phyloP scores from a whole-genome alignment of 331 rosid genomes.

The Dryas integrifolia region DNA sequence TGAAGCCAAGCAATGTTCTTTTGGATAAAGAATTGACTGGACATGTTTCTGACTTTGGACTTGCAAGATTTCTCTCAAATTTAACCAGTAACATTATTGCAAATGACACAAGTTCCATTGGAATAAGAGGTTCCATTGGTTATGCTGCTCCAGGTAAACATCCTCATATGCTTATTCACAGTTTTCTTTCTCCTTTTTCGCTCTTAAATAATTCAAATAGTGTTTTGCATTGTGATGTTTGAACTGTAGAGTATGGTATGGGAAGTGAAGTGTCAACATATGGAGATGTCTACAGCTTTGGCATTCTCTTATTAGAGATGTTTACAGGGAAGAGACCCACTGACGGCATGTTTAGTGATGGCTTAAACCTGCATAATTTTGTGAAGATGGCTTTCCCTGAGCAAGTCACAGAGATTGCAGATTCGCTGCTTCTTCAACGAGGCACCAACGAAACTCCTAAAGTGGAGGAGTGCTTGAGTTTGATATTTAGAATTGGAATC shows the following conservation, averaged over 20 bases:
- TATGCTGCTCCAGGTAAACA: conserved; percentile 10
- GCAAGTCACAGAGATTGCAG: not conserved
- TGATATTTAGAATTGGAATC: not conserved
- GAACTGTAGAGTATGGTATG: conserved; percentile 5
- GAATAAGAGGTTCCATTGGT: not conserved
- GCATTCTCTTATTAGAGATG: conserved; percentile 16
- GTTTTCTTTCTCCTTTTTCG: not conserved
- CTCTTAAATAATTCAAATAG: not conserved
- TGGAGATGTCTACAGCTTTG: conserved; percentile 5
- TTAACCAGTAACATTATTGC: too few species aligned
- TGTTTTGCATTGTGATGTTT: not conserved
- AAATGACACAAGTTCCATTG: conserved; percentile 3
- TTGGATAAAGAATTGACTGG: not conserved
- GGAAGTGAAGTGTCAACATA: not conserved
- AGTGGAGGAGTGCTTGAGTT: too few species aligned
- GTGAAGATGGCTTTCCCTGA: not conserved
- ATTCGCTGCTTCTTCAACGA: not conserved
- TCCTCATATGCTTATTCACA: too few species aligned
- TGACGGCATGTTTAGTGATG: not conserved
- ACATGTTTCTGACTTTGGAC: not conserved
- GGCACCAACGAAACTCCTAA: too few species aligned
- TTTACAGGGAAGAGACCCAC: conserved; percentile 3
- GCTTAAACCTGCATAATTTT: not conserved
- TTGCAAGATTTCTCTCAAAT: not conserved
- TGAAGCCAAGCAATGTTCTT: conserved; percentile 10